Evolutionary conservation across 176 grass and related monocot genomes (phyloP).

Genomic region (Ensete ventricosum): DNA sequence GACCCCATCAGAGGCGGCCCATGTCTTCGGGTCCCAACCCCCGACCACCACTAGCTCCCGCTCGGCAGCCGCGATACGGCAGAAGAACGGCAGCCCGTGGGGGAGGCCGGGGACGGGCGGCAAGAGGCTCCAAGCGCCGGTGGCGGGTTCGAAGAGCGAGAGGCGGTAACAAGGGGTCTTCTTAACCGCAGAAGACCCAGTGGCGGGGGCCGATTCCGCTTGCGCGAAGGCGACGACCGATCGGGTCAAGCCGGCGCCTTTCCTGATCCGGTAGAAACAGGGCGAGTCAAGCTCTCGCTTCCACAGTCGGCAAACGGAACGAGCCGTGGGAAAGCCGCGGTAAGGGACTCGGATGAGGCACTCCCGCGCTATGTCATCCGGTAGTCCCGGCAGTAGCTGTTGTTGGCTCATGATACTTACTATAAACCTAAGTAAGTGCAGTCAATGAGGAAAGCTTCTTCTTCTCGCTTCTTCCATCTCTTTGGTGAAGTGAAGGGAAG

Average conservation of each 20-base stretch:
- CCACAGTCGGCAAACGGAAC: slow-evolving; percentile 42
- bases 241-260: slow-evolving; percentile 25
- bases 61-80: slow-evolving; percentile 39
- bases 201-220: slow-evolving; percentile 21
- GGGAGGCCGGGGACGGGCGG: slow-evolving; percentile 24
- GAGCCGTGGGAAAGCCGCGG: slow-evolving; percentile 32
- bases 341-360: slow-evolving; percentile 69
- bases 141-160: slow-evolving; percentile 34
- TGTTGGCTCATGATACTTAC: slow-evolving; percentile 7
- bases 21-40: slow-evolving; percentile 62
- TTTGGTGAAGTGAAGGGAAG: too few species aligned
- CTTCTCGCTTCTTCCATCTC: too few species aligned
- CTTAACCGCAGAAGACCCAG: background rate
- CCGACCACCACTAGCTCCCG: slow-evolving; percentile 52
- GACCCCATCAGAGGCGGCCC: slow-evolving; percentile 65
- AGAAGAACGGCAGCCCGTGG: slow-evolving; percentile 60
- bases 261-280: slow-evolving; percentile 33
- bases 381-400: slow-evolving; percentile 61
- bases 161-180: slow-evolving; percentile 34
- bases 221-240: slow-evolving; percentile 37
- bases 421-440: too few species aligned
- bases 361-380: slow-evolving; percentile 77
- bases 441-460: too few species aligned
- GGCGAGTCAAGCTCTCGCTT: slow-evolving; percentile 64
- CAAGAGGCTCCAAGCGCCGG: slow-evolving; percentile 34